phyloP scores from a whole-genome alignment of 371 early-diverging fungal genomes.

The Apophysomyces ossiformis region DNA sequence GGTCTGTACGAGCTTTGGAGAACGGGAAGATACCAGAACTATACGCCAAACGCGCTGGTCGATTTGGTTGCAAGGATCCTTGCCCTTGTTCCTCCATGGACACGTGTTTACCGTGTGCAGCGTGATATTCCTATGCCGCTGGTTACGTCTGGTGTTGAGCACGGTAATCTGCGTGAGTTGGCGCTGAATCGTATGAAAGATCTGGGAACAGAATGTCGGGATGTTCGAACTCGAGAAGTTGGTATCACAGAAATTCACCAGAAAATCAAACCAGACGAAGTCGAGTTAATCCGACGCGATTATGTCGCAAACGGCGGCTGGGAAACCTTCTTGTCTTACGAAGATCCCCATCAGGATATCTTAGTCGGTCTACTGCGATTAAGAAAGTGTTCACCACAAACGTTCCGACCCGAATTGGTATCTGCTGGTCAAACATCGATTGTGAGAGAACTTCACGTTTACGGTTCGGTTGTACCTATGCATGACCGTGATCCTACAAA shows the following conservation, averaged over 20 bases:
- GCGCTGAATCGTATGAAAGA: slow-evolving; percentile 98
- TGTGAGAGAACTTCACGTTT: slow-evolving; percentile 99
- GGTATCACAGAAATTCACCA: slow-evolving; percentile 99
- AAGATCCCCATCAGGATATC: slow-evolving; percentile 98
- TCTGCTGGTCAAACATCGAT: slow-evolving; percentile 84
- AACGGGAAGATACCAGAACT: slow-evolving; percentile 98
- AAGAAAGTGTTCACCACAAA: slow-evolving; percentile 91
- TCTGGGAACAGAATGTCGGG: slow-evolving; percentile 96
- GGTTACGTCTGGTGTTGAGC: slow-evolving; percentile 99
- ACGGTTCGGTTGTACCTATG: slow-evolving; percentile 98
- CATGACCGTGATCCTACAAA: slow-evolving; percentile 95
- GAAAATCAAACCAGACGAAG: slow-evolving; percentile 93
- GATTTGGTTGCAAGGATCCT: slow-evolving; percentile 98
- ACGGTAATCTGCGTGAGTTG: slow-evolving; percentile 98
- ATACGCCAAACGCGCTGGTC: slow-evolving; percentile 98
- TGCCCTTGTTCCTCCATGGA: slow-evolving; percentile 99
- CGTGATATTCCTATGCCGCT: slow-evolving; percentile 99
- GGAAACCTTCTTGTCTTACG: slow-evolving; percentile 99
- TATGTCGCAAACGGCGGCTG: slow-evolving; percentile 99
- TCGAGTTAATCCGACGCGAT: slow-evolving; percentile 98
- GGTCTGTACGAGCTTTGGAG: slow-evolving; percentile 99
- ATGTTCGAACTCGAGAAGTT: slow-evolving; percentile 99
- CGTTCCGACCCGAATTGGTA: slow-evolving; percentile 95
- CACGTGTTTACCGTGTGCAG: slow-evolving; percentile 99
- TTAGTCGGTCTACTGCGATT: slow-evolving; percentile 97